Conservation (phyloP, 257 asterid genomes). For the Nicotiana tomentosiformis region DNA sequence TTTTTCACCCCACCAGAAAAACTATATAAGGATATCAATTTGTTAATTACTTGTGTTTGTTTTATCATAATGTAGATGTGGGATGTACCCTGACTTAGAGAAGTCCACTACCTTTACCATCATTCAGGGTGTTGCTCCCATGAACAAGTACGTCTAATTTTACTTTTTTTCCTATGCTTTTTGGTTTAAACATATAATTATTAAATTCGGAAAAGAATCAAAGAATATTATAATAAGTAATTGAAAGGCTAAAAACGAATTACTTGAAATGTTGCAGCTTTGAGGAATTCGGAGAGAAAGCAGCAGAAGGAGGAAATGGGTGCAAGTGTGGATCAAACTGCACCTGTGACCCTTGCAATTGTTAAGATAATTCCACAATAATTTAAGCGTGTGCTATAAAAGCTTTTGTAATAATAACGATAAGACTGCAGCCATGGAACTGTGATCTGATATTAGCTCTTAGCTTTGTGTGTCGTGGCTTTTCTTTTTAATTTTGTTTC, state of each 20-base stretch:
- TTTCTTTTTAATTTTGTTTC: no score
- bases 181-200: background rate
- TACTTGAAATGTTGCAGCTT: background rate
- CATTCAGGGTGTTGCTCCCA: constrained; percentile 19
- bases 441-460: no score
- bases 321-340: constrained; percentile 39
- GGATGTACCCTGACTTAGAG: constrained; percentile 24
- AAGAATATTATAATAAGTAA: background rate
- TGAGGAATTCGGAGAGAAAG: constrained; percentile 17
- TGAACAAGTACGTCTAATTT: constrained; percentile 6
- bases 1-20: background rate
- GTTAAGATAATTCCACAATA: constrained; percentile 1
- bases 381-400: no score
- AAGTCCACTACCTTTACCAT: background rate
- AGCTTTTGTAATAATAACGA: no score
- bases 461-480: no score
- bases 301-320: constrained; percentile 24
- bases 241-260: background rate
- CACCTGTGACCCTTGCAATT: constrained; percentile 32
- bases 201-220: background rate
- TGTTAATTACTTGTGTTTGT: background rate
- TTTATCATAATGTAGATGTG: constrained; percentile 1
- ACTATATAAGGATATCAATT: background rate
- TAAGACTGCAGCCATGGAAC: no score
- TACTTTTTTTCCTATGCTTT: background rate